Evolutionary conservation across 2,329 filamentous ascomycete species (phyloP).

Genomic region (Penicillium sp.): DNA sequence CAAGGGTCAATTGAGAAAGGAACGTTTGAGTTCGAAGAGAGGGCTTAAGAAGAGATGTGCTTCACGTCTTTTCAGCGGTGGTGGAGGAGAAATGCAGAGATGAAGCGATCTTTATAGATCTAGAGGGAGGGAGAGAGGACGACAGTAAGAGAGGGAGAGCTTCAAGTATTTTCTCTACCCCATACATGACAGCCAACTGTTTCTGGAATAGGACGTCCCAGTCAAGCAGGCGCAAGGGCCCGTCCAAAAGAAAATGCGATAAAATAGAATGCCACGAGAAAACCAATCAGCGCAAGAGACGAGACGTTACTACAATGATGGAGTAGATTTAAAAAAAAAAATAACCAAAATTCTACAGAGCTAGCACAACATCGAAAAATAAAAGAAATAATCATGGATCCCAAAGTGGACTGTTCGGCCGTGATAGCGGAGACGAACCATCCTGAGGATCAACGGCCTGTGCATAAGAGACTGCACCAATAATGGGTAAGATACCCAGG

Average conservation of each 20-base stretch:
- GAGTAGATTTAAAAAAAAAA: slow-evolving; percentile 6
- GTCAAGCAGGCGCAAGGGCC: slow-evolving; percentile 5
- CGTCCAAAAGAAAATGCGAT: neutral
- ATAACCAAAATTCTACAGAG: neutral
- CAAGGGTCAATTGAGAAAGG: slow-evolving; percentile 10
- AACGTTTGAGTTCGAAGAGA: slow-evolving; percentile 5
- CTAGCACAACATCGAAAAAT: neutral
- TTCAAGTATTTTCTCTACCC: slow-evolving; percentile 17
- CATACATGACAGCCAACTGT: slow-evolving; percentile 22
- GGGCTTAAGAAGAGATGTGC: slow-evolving; percentile 10
- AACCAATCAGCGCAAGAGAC: neutral
- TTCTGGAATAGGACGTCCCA: slow-evolving; percentile 10
- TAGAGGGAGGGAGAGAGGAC: neutral
- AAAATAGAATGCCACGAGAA: slow-evolving; percentile 6
- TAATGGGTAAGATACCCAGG: slow-evolving; percentile 27
- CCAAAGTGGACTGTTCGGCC: slow-evolving; percentile 15
- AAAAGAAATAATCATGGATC: neutral
- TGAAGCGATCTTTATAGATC: slow-evolving; percentile 19
- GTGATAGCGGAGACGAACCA: slow-evolving; percentile 26
- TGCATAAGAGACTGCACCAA: slow-evolving; percentile 38
- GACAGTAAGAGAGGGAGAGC: neutral
- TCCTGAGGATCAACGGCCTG: slow-evolving; percentile 34
- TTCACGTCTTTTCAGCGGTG: slow-evolving; percentile 12
- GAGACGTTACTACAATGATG: slow-evolving; percentile 5
- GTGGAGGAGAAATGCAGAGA: slow-evolving; percentile 4